phyloP scores from a whole-genome alignment of 441 rosid species.

The California macrophylla region DNA sequence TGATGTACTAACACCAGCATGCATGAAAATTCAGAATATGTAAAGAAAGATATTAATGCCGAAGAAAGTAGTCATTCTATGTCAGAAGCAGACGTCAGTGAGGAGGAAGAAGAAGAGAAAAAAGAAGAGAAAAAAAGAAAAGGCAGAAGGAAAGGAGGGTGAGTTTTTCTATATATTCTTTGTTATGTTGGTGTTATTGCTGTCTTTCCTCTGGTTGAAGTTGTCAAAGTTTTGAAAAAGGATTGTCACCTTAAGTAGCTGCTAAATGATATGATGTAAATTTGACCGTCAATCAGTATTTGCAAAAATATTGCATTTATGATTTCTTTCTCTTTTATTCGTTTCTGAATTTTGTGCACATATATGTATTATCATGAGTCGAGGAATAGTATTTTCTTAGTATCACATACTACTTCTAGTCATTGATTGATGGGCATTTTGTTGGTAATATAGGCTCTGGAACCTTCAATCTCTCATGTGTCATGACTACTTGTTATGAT shows the following conservation, averaged over 20 bases:
- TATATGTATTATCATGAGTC: not conserved
- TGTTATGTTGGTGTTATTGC: not conserved
- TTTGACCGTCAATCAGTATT: not conserved
- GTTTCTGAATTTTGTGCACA: not conserved
- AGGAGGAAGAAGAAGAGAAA: conserved; percentile 17
- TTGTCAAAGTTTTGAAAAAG: not conserved
- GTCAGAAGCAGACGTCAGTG: conserved; percentile 24
- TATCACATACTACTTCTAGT: not conserved
- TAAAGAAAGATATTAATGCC: conserved; percentile 20
- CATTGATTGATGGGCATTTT: not conserved
- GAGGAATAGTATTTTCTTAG: not conserved
- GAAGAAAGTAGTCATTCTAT: conserved; percentile 25
- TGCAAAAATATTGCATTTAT: not conserved
- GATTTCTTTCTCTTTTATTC: not conserved
- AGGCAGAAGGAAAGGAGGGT: conserved; percentile 32
- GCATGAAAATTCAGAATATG: conserved; percentile 26
- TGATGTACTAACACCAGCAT: conserved; percentile 18
- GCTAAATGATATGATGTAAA: not conserved
- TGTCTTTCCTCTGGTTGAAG: conserved; percentile 1
- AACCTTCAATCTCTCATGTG: not conserved
- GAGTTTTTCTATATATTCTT: conserved; percentile 11
- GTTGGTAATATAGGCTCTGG: not conserved
- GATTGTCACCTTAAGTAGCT: not conserved
- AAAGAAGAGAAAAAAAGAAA: conserved; percentile 20
- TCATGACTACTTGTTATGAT: not conserved